These are phyloP conservation scores for Flaveria bidentis DNA, from an alignment of 129 eudicot genomes.

Conservation along the genomic window DNA sequence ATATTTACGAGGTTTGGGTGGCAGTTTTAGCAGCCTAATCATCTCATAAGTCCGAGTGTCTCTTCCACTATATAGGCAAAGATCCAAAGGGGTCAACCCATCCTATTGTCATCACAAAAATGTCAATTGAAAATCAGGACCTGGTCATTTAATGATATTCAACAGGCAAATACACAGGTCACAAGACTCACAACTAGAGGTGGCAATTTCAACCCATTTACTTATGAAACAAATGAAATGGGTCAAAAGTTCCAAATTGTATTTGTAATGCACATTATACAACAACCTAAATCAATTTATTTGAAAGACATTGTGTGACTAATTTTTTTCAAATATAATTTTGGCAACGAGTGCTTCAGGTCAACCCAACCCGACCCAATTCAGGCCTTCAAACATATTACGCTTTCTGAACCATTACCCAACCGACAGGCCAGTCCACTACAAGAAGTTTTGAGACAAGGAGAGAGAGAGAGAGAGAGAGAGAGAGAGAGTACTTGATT, in stretches of 20 bases:
- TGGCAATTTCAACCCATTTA: too few relatives aligned
- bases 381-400: neutral
- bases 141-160: neutral
- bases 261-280: neutral
- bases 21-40: slow-evolving; percentile 67
- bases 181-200: too few relatives aligned
- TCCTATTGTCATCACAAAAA: slow-evolving; percentile 51
- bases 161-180: too few relatives aligned
- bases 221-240: too few relatives aligned
- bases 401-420: neutral
- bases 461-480: slow-evolving; percentile 17
- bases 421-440: neutral
- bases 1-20: slow-evolving; percentile 40
- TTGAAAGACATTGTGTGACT: neutral
- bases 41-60: slow-evolving; percentile 72
- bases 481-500: slow-evolving; percentile 51
- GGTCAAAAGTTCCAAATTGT: neutral
- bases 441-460: neutral
- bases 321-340: neutral
- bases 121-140: neutral
- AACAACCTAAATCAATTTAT: neutral
- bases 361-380: neutral
- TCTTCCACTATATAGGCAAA: slow-evolving; percentile 83
- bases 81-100: slow-evolving; percentile 82
- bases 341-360: neutral